Base-by-base conservation (phyloP, 2,329 filamentous ascomycete genomes). In the Curvularia eragrostidis region DNA sequence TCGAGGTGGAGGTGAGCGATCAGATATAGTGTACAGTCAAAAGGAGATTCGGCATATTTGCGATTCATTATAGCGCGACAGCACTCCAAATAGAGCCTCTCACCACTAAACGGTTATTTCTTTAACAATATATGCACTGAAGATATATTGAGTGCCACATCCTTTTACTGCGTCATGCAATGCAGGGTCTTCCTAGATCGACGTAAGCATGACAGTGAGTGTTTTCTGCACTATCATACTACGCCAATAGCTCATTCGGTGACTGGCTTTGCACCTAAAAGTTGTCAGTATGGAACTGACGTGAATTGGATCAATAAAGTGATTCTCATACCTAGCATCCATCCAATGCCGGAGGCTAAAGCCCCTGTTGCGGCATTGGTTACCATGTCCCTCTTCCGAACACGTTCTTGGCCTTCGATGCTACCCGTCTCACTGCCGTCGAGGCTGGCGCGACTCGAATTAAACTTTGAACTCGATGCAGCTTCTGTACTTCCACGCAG, bases 351-450 rank as follows among this genome's bases (percentile, higher is more conserved):
- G 70, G 81, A 85, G 5, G 84, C 85, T 65, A 89, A 73, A 8
- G 84, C 85, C 5, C 85, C 85, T 12, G 84, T 87, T 5, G 88
- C 86, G 73, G 86, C 86, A 75, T 82, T 88, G 57, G 85, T 85
- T 47, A 89, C 85, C 77, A 88, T 88, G 72, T 94, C 91, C 65
- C 91, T 83, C 80, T 89, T 93, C 66, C 91, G 84, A 36, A 85
- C 81, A 55, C 81, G 77, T 48, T 73, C 75, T 10, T 66, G 59
- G 3, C 57, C 67, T 30, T 64, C 64, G 19, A 77, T 58, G 63
- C 77, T 69, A 51, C 75, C 73, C 62, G 63, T 72, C 28, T 78
- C 79, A 61, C 81, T 76, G 30, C 62, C 41, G 41, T 72, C 69
- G 57, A 72, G 60, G 15, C 73, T 76, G 15, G 55, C 66, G 38